phyloP scores from a whole-genome alignment of 164 flowering plant species.

The Magnolia changhungtana region DNA sequence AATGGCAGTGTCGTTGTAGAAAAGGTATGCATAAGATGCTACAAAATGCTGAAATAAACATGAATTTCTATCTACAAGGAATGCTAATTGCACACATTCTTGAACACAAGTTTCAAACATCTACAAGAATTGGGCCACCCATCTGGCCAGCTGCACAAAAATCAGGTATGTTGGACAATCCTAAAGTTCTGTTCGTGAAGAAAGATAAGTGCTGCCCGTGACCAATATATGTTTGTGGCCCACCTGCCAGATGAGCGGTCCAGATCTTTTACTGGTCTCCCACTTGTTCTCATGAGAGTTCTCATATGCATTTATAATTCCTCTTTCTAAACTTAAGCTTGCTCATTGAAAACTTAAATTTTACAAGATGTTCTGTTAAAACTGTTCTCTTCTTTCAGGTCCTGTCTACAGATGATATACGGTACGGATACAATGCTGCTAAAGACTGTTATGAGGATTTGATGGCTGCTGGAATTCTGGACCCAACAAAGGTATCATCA shows the following conservation, averaged over 20 bases:
- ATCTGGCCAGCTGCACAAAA: background rate
- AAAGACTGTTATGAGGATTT: slow-evolving; percentile 66
- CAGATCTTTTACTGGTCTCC: background rate
- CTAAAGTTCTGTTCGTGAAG: background rate
- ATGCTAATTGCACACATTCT: too few relatives aligned
- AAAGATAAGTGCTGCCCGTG: background rate
- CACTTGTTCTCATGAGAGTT: background rate
- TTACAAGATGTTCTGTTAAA: background rate
- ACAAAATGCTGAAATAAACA: background rate
- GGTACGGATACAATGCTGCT: slow-evolving; percentile 83
- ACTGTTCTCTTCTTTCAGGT: slow-evolving; percentile 36
- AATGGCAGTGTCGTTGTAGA: slow-evolving; percentile 68
- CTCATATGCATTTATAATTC: background rate
- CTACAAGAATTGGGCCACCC: too few relatives aligned
- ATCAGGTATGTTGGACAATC: background rate
- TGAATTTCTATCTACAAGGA: background rate
- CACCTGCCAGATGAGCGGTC: background rate
- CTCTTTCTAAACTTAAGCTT: background rate
- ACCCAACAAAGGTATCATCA: slow-evolving; percentile 73
- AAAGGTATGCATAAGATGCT: slow-evolving; percentile 38
- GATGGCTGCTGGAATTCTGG: slow-evolving; percentile 72
- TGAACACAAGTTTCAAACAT: too few relatives aligned
- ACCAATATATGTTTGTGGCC: background rate
- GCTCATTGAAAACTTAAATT: background rate
- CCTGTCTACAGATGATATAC: slow-evolving; percentile 40